phyloP scores from a whole-genome alignment of 805 yeast species.

The Debaryomyces castellii region DNA sequence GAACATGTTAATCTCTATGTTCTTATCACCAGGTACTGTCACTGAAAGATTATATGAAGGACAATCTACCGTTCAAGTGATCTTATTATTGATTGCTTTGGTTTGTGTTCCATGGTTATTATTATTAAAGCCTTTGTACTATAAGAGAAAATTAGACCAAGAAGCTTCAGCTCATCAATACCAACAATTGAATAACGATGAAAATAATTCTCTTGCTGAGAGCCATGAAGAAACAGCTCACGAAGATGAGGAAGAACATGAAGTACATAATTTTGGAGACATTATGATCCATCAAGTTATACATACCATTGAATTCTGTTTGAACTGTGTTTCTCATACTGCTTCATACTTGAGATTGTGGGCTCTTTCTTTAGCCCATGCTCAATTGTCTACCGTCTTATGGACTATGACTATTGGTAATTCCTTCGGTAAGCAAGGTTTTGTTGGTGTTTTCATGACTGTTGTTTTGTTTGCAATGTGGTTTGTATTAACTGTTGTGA shows the following conservation, averaged over 20 bases:
- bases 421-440: conserved; percentile 68
- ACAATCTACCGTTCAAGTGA: conserved; percentile 72
- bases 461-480: conserved; percentile 89
- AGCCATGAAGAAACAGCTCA: conserved; percentile 49
- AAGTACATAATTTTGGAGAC: conserved; percentile 79
- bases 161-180: conserved; percentile 54
- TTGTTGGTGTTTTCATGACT: conserved; percentile 67
- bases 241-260: conserved; percentile 49
- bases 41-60: conserved; percentile 80
- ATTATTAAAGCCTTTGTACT: conserved; percentile 75
- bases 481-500: conserved; percentile 88
- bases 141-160: conserved; percentile 56
- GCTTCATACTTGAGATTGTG: conserved; percentile 95
- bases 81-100: conserved; percentile 73
- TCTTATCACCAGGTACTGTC: conserved; percentile 85
- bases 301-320: conserved; percentile 95
- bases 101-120: conserved; percentile 92
- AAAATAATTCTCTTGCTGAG: conserved; percentile 36
- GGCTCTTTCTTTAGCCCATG: conserved; percentile 97
- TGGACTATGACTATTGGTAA: conserved; percentile 93
- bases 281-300: conserved; percentile 95
- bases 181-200: conserved; percentile 33
- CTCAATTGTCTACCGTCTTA: conserved; percentile 89
- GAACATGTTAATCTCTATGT: conserved; percentile 95
- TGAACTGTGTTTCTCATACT: conserved; percentile 97